phyloP scores from a whole-genome alignment of 2,329 filamentous ascomycete species.

The Colletotrichum agaves region DNA sequence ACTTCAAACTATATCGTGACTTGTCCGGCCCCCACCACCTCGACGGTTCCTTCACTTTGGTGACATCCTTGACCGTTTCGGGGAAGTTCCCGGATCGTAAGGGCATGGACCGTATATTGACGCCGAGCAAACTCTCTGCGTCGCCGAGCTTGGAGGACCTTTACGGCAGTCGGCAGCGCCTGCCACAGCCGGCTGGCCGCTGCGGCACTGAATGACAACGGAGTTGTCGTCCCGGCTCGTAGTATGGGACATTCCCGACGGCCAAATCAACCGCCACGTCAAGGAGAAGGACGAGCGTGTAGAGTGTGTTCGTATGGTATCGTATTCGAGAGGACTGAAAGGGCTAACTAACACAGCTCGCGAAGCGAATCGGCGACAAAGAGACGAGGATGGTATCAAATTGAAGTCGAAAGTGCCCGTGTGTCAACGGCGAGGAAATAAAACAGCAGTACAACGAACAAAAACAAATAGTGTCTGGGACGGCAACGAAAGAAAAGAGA shows the following conservation, averaged over 20 bases:
- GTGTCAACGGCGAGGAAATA: constrained; percentile 23
- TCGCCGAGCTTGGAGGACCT: too few species aligned
- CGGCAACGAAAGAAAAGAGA: not conserved
- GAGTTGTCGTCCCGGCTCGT: too few species aligned
- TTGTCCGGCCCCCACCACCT: not conserved
- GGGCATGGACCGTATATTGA: constrained; percentile 4
- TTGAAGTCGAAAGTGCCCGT: constrained; percentile 31
- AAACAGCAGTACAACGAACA: constrained; percentile 27
- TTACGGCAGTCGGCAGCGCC: too few species aligned
- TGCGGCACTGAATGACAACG: not conserved
- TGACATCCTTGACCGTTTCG: not conserved
- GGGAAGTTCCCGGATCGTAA: constrained; percentile 3
- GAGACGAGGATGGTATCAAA: constrained; percentile 36
- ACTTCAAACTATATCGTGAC: constrained; percentile 15
- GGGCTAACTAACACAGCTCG: constrained; percentile 30
- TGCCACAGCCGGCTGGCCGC: not conserved
- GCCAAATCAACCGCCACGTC: not conserved
- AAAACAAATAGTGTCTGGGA: constrained; percentile 4
- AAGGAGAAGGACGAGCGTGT: not conserved
- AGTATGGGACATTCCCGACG: too few species aligned
- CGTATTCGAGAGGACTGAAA: constrained; percentile 29
- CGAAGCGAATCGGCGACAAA: constrained; percentile 27
- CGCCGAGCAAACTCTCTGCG: not conserved
- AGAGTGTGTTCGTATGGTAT: constrained; percentile 19
- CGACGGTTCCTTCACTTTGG: constrained; percentile 9